Conservation (phyloP, 2,329 filamentous ascomycete species). For the Pseudovirgaria hyperparasitica region DNA sequence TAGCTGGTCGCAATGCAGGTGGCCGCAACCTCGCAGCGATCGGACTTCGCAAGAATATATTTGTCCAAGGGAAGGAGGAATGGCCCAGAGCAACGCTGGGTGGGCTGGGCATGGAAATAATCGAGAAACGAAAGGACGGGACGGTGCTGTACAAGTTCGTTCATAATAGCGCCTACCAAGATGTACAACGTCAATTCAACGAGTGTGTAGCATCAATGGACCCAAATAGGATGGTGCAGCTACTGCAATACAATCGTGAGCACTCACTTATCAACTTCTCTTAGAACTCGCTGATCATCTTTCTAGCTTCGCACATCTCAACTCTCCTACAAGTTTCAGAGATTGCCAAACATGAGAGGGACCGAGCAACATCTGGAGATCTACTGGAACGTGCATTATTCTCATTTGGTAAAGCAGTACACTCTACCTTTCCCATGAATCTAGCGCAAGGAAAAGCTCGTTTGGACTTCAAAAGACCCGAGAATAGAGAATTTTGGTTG, state of each 20-base stretch:
- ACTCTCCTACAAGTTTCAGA: slow-evolving; percentile 88
- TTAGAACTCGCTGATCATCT: slow-evolving; percentile 4
- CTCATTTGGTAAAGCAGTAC: slow-evolving; percentile 77
- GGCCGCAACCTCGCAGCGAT: slow-evolving; percentile 56
- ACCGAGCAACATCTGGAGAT: slow-evolving; percentile 74
- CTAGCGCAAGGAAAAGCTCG: slow-evolving; percentile 67
- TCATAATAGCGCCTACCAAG: slow-evolving; percentile 62
- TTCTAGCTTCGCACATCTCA: slow-evolving; percentile 71
- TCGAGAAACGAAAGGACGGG: slow-evolving; percentile 42
- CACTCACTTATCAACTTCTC: slow-evolving; percentile 4
- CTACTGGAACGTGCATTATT: slow-evolving; percentile 85
- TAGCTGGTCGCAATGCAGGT: slow-evolving; percentile 43
- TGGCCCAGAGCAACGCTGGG: slow-evolving; percentile 73
- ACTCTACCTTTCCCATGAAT: slow-evolving; percentile 67
- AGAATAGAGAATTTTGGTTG: slow-evolving; percentile 89
- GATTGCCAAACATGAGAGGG: slow-evolving; percentile 82
- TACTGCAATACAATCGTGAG: slow-evolving; percentile 54
- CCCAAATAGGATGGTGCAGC: slow-evolving; percentile 65
- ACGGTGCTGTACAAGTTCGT: slow-evolving; percentile 64
- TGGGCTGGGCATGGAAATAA: slow-evolving; percentile 70
- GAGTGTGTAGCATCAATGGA: slow-evolving; percentile 71
- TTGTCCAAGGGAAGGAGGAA: slow-evolving; percentile 74
- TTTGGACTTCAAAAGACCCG: slow-evolving; percentile 66
- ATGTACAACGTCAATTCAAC: slow-evolving; percentile 64
- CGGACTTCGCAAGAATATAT: slow-evolving; percentile 64